Evolutionary conservation across 371 early-diverging fungal genomes (phyloP).

Genomic region (Dichotomocladium elegans): DNA sequence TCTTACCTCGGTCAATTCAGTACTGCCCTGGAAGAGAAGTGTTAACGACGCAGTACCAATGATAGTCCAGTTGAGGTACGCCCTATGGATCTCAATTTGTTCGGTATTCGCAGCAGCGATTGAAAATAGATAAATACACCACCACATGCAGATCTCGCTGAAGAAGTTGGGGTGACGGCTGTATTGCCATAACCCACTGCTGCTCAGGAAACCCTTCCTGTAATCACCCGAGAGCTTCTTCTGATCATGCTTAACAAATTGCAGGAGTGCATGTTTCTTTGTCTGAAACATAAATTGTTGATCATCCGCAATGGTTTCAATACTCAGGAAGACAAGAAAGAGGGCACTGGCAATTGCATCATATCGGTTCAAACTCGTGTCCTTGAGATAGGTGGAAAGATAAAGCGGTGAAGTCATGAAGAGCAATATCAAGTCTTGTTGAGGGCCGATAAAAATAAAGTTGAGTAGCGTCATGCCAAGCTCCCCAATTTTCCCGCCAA

Average conservation of each 20-base stretch:
- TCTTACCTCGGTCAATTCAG: constrained; percentile 71
- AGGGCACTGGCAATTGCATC: constrained; percentile 47
- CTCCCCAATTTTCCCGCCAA: constrained; percentile 36
- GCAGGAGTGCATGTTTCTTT: constrained; percentile 50
- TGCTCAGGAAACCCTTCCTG: constrained; percentile 66
- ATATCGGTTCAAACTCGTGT: constrained; percentile 16
- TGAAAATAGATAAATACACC: constrained; percentile 60
- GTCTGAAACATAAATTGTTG: constrained; percentile 83
- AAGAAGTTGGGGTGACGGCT: constrained; percentile 85
- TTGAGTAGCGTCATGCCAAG: constrained; percentile 71
- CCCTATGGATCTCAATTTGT: constrained; percentile 3
- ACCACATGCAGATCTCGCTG: constrained; percentile 71
- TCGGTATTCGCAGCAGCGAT: constrained; percentile 29
- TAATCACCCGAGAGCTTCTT: constrained; percentile 35
- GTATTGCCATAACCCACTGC: constrained; percentile 67
- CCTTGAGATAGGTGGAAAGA: constrained; percentile 24
- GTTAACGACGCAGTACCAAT: constrained; percentile 57
- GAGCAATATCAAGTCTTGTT: constrained; percentile 69
- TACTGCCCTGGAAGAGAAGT: constrained; percentile 70
- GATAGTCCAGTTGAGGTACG: constrained; percentile 58
- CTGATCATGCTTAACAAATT: constrained; percentile 13
- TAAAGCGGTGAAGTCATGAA: constrained; percentile 63
- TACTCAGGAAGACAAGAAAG: constrained; percentile 41
- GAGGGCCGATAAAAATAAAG: constrained; percentile 67
- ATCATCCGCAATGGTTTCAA: constrained; percentile 77